Base-by-base conservation (phyloP, 805 yeast genomes). In the Debaryomyces castellii region DNA sequence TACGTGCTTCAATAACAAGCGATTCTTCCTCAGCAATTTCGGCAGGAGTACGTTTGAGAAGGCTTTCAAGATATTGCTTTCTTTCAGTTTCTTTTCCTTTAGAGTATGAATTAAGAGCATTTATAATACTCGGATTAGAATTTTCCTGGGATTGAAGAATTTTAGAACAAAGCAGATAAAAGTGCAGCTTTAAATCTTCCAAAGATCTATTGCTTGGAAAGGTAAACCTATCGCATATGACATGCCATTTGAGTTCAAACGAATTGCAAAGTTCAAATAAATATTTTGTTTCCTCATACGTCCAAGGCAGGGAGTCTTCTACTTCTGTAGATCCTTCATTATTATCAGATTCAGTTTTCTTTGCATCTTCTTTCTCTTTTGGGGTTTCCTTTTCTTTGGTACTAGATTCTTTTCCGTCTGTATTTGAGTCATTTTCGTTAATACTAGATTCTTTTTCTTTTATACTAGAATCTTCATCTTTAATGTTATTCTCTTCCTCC, bases 21-120 rank as follows among this genome's bases (percentile, higher is more conserved):
- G 96, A 89, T 63, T 94, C 98, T 61, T 94, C 99, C 68, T 94
- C 99, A 0, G 98, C 98, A 38, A 94, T 88, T 62, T 94, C 99
- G 0, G 97, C 96, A 1, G 99, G 97, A 2, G 92, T 82, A 53
- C 99, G 73, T 30, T 82, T 82, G 36, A 92, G 73, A 32, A 94
- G 69, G 49, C 88, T 80, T 54, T 83, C 84, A 39, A 94, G 67
- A 59, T 92, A 92, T 42, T 79, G 79, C 55, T 94, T 94, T 50
- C 99, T 78, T 54, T 84, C 89, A 17, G 77, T 49, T 62, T 94
- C 99, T 52, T 80, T 82, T 5, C 77, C 75, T 54, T 82, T 84
- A 33, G 88, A 82, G 60, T 77, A 94, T 17, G 82, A 62, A 37
- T 69, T 75, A 57, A 94, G 73, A 22, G 83, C 75, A 24, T 84